Percentiles rank a stretch among this genome's conserved stretches.
Conservation (phyloP, 306 rosid species). For the Potentilla sterilis region DNA sequence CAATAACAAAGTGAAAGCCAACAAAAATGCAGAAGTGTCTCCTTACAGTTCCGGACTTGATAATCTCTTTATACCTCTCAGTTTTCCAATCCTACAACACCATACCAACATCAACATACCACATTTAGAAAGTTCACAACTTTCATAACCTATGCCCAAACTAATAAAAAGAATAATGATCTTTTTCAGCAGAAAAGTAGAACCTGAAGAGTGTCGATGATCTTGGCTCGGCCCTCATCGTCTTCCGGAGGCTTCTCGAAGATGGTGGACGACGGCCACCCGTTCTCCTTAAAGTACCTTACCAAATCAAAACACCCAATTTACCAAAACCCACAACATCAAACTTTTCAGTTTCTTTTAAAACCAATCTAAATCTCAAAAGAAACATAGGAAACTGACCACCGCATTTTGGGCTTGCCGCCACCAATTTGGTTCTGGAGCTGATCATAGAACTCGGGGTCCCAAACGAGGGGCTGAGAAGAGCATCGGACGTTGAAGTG, state of each 20-base stretch:
- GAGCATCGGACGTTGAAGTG: conserved; percentile 68
- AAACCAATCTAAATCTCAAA: not conserved
- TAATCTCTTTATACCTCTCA: conserved; percentile 87
- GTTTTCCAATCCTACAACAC: conserved; percentile 91
- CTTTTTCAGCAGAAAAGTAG: conserved; percentile 5
- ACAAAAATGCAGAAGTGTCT: conserved; percentile 12
- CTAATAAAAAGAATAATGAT: too few relatives aligned
- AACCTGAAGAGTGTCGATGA: conserved; percentile 86
- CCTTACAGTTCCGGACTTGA: conserved; percentile 96
- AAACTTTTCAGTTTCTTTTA: not conserved
- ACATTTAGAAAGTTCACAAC: not conserved
- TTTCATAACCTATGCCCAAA: not conserved
- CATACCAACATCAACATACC: conserved; percentile 25
- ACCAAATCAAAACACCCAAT: conserved; percentile 20
- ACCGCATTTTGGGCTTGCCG: conserved; percentile 98
- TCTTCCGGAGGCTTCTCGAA: conserved; percentile 64
- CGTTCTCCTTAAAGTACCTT: conserved; percentile 88
- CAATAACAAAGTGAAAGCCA: conserved; percentile 4
- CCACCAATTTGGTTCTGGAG: conserved; percentile 89
- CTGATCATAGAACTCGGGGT: conserved; percentile 64
- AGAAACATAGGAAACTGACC: conserved; percentile 32
- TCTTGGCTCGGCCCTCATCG: conserved; percentile 64
- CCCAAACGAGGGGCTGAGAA: conserved; percentile 64
- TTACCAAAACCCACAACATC: conserved; percentile 3
- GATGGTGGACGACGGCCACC: conserved; percentile 79